Evolutionary conservation across 2,329 filamentous ascomycete species (phyloP), one percentile per base, ranked within the genome.

Genomic region (Epichloe uncinata): DNA sequence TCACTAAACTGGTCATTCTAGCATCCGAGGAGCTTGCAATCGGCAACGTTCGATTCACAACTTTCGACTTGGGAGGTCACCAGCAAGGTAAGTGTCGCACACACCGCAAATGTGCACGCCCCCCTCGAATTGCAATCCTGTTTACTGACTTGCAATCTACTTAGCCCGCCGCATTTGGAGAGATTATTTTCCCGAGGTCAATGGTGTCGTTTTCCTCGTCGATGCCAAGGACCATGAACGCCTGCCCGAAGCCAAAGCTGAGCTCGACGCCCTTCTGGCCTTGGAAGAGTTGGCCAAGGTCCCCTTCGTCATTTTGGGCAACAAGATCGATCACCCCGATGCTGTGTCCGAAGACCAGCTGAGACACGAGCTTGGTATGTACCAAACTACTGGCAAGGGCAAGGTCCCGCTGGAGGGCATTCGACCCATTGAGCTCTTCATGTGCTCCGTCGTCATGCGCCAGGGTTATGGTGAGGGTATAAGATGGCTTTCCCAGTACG

Each of bases 311-410:
- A 82, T 98, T 60, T 81, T 98, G 56, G 93, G 93, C 61, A 98
- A 98, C 82, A 98, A 98, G 82, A 98, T 98, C 69, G 93, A 98
- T 69, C 90, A 97, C 74, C 90, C 90, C 49, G 86, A 94, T 60
- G 93, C 93, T 55, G 84, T 97, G 49, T 91, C 85, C 57, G 93
- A 98, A 77, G 91, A 97, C 62, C 88, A 96, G 73, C 79, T 97
- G 64, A 81, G 93, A 69, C 84, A 91, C 66, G 85, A 90, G 68
- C 77, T 98, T 52, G 93, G 93, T 55, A 72, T 98, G 63, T 97
- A 94, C 73, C 91, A 97, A 72, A 95, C 90, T 50, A 95, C 88
- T 54, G 90, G 90, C 62, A 95, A 96, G 79, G 89, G 89, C 70
- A 95, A 94, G 78, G 84, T 94, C 55, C 87, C 85, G 56, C 76